Conservation (phyloP, 2,329 filamentous ascomycete species). For the Ceratocystis diversiconidia region DNA sequence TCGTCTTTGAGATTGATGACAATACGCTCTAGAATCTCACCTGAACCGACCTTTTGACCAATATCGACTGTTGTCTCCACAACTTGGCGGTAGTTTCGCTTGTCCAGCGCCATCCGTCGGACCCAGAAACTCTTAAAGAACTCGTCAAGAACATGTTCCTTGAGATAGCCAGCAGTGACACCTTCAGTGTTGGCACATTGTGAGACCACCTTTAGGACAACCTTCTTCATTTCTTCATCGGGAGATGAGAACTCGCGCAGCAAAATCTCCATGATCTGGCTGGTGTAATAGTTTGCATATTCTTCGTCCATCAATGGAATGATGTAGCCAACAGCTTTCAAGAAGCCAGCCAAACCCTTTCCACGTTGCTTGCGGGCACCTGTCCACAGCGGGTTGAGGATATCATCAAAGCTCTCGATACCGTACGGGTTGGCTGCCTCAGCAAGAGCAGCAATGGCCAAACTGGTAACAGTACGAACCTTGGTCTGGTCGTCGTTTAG, state of each 20-base stretch:
- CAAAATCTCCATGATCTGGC: constrained; percentile 96
- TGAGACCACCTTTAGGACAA: constrained; percentile 91
- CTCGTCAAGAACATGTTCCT: constrained; percentile 85
- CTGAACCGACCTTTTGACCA: constrained; percentile 91
- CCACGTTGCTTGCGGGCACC: constrained; percentile 91
- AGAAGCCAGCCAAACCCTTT: constrained; percentile 85
- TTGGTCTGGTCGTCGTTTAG: constrained; percentile 97
- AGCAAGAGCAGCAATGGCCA: constrained; percentile 86
- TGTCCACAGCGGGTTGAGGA: constrained; percentile 93
- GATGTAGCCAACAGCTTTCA: constrained; percentile 96
- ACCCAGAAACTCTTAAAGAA: constrained; percentile 99
- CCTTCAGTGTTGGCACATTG: constrained; percentile 91
- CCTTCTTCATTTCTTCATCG: constrained; percentile 99
- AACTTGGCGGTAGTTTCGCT: constrained; percentile 93
- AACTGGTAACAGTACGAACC: constrained; percentile 85
- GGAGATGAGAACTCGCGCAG: constrained; percentile 91
- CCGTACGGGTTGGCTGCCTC: constrained; percentile 96
- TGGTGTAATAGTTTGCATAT: constrained; percentile 97
- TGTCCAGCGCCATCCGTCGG: constrained; percentile 87
- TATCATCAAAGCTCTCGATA: constrained; percentile 98
- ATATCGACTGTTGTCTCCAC: constrained; percentile 97
- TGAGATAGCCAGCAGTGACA: constrained; percentile 86
- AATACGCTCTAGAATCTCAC: constrained; percentile 85
- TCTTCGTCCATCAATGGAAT: constrained; percentile 99
- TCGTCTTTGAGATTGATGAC: constrained; percentile 96